These are phyloP conservation scores for Polygonum maritimum DNA, from an alignment of 148 eudicot genomes.

Conservation along the genomic window DNA sequence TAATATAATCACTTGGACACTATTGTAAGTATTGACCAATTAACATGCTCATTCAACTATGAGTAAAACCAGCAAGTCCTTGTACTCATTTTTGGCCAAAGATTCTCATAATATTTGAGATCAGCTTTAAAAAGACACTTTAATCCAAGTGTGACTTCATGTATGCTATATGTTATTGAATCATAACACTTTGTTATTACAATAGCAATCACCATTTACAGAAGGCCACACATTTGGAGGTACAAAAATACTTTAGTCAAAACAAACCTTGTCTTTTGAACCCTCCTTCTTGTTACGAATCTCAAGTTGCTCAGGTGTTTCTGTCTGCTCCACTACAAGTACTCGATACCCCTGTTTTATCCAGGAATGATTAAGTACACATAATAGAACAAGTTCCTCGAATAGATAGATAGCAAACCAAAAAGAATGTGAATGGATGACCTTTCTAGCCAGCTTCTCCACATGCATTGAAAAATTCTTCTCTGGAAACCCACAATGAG, in stretches of 20 bases:
- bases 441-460: conserved; percentile 94
- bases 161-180: not conserved
- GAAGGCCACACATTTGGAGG: not conserved
- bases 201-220: not conserved
- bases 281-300: conserved; percentile 75
- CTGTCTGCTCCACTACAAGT: conserved; percentile 97
- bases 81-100: not conserved
- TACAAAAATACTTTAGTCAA: conserved; percentile 1
- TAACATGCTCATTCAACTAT: not conserved
- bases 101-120: not conserved
- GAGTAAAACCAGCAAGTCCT: not conserved
- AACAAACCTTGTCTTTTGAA: conserved; percentile 83
- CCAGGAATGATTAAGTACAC: conserved; percentile 9
- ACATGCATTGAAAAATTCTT: conserved; percentile 73
- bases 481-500: conserved; percentile 99
- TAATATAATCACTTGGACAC: not conserved
- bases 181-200: not conserved
- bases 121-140: not conserved
- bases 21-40: not conserved
- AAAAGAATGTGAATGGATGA: conserved; percentile 12
- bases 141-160: not conserved
- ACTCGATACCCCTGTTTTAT: conserved; percentile 83
- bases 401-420: not conserved
- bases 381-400: not conserved
- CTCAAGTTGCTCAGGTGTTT: conserved; percentile 94